Percentiles rank a stretch among this genome's conserved stretches.
These are phyloP conservation scores for Lichenothelia convexa DNA, from an alignment of 495 filamentous ascomycete species.

Conservation along the genomic window DNA sequence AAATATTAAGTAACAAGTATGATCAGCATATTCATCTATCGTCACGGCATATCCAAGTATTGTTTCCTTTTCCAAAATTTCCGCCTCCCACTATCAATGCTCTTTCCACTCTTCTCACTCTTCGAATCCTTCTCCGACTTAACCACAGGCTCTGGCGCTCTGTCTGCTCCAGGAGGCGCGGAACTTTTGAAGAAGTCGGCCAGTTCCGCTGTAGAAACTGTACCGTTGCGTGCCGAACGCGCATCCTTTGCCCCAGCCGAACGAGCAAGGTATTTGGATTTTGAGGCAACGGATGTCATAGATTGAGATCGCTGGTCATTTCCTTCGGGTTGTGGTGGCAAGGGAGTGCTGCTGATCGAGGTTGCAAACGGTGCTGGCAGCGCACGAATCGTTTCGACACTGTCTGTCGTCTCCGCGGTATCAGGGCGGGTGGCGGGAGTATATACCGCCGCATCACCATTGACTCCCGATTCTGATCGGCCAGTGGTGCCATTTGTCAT, in stretches of 20 bases:
- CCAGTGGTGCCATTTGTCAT: slow-evolving; percentile 28
- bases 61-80: not conserved
- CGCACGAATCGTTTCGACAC: too few species aligned
- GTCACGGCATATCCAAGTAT: slow-evolving; percentile 1
- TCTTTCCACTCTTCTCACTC: slow-evolving; percentile 2
- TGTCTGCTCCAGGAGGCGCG: slow-evolving; percentile 37
- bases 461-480: slow-evolving; percentile 4
- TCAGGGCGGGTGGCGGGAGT: not conserved
- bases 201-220: slow-evolving; percentile 40
- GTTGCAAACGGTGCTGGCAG: too few species aligned
- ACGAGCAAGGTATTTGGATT: too few species aligned
- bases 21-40: too few species aligned
- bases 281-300: too few species aligned
- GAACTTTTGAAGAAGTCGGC: slow-evolving; percentile 66
- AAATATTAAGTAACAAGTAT: too few species aligned
- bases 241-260: slow-evolving; percentile 16
- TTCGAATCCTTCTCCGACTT: slow-evolving; percentile 1
- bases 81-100: too few species aligned
- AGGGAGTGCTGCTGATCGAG: not conserved
- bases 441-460: not conserved
- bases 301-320: too few species aligned
- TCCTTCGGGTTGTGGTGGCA: too few species aligned
- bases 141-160: slow-evolving; percentile 9
- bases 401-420: too few species aligned
- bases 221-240: not conserved